Evolutionary conservation across 2,329 filamentous ascomycete genomes (phyloP).

Genomic region (Nemania sp.): DNA sequence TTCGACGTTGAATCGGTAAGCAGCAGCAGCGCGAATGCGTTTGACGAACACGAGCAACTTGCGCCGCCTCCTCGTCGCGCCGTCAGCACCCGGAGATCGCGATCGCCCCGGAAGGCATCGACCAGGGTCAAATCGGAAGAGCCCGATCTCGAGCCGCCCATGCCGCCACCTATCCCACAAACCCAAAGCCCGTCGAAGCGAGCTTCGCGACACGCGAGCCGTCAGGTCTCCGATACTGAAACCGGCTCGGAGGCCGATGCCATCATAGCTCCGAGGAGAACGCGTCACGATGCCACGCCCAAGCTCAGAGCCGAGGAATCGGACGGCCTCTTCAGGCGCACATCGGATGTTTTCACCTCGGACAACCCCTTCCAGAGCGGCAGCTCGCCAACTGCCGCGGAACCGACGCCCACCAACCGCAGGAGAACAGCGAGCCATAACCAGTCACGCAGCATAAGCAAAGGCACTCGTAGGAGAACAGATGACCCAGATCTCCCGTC

Average conservation of each 20-base stretch:
- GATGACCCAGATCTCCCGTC: slow-evolving; percentile 53
- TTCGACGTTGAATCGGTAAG: slow-evolving; percentile 69
- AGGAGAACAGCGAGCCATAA: slow-evolving; percentile 53
- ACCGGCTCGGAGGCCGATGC: slow-evolving; percentile 49
- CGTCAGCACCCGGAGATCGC: slow-evolving; percentile 54
- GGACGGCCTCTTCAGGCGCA: slow-evolving; percentile 47
- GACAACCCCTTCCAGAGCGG: slow-evolving; percentile 95
- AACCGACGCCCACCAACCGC: slow-evolving; percentile 53
- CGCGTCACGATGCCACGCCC: slow-evolving; percentile 48
- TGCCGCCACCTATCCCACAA: slow-evolving; percentile 38
- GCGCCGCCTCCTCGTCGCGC: slow-evolving; percentile 50
- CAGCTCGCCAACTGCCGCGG: slow-evolving; percentile 60
- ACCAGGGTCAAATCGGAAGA: slow-evolving; percentile 58
- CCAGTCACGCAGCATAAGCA: slow-evolving; percentile 43
- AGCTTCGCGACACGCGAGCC: slow-evolving; percentile 56
- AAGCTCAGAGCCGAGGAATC: slow-evolving; percentile 59
- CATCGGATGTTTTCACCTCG: slow-evolving; percentile 69
- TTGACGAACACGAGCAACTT: slow-evolving; percentile 61
- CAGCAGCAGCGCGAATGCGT: slow-evolving; percentile 58
- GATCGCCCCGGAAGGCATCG: slow-evolving; percentile 58
- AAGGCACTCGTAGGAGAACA: slow-evolving; percentile 50
- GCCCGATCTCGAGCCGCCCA: slow-evolving; percentile 43
- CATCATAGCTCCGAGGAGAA: slow-evolving; percentile 31
- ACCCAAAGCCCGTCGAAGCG: slow-evolving; percentile 57
- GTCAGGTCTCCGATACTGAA: slow-evolving; percentile 59